These are phyloP conservation scores for Saccharomyces hybrid DNA, from an alignment of 1,139 yeast genomes.

Conservation along the genomic window DNA sequence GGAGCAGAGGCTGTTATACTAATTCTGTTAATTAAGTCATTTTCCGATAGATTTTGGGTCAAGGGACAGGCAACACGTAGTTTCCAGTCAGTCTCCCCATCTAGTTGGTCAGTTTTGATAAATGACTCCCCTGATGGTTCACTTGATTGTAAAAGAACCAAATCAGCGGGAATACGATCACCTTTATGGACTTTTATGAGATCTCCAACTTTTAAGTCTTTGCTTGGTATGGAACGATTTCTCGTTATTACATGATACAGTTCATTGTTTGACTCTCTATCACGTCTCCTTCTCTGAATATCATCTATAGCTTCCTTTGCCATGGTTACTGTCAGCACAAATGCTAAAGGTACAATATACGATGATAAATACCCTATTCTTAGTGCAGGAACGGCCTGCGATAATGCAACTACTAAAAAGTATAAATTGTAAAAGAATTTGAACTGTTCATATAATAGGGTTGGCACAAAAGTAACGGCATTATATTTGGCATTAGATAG, in stretches of 20 bases:
- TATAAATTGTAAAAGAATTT: slow-evolving; percentile 92
- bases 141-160: slow-evolving; percentile 75
- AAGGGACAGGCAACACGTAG: slow-evolving; percentile 65
- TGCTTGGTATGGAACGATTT: slow-evolving; percentile 47
- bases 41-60: slow-evolving; percentile 53
- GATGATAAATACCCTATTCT: slow-evolving; percentile 91
- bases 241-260: slow-evolving; percentile 61
- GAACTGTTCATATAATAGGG: slow-evolving; percentile 89
- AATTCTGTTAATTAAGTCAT: slow-evolving; percentile 41
- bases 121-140: slow-evolving; percentile 84
- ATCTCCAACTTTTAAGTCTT: slow-evolving; percentile 78
- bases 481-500: slow-evolving; percentile 93
- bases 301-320: slow-evolving; percentile 94
- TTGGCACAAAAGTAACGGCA: slow-evolving; percentile 80
- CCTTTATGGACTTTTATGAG: slow-evolving; percentile 76
- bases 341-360: slow-evolving; percentile 87
- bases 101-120: slow-evolving; percentile 93
- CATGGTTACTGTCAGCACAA: slow-evolving; percentile 90
- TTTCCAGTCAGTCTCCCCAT: slow-evolving; percentile 99
- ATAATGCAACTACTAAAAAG: slow-evolving; percentile 84
- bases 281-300: slow-evolving; percentile 81
- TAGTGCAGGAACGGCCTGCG: slow-evolving; percentile 86
- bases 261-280: slow-evolving; percentile 81
- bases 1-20: slow-evolving; percentile 69
- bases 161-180: slow-evolving; percentile 86